phyloP scores from a whole-genome alignment of 352 stramenopile species.

The Globisporangium nunn region DNA sequence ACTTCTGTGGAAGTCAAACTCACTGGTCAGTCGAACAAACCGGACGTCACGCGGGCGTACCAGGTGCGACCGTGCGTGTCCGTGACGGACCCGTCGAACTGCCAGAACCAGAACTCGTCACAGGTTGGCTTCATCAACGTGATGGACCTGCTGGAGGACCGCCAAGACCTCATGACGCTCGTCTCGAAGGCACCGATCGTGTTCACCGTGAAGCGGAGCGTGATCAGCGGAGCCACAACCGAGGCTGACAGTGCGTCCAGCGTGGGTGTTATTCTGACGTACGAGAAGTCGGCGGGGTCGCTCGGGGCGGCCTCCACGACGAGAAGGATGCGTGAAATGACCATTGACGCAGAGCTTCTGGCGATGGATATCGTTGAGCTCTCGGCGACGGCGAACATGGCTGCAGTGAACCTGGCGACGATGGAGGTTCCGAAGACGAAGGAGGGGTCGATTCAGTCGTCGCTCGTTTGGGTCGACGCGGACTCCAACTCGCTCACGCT shows the following conservation, averaged over 20 bases:
- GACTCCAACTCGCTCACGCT: slow-evolving; percentile 58
- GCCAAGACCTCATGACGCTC: slow-evolving; percentile 38
- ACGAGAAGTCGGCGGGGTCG: slow-evolving; percentile 34
- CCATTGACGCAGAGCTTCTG: slow-evolving; percentile 20
- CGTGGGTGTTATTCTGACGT: slow-evolving; percentile 47
- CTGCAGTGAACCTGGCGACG: slow-evolving; percentile 44
- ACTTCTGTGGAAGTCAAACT: slow-evolving; percentile 48
- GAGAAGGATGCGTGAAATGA: slow-evolving; percentile 36
- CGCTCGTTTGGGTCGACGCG: slow-evolving; percentile 68
- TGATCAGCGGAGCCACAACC: slow-evolving; percentile 41
- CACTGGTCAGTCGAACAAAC: slow-evolving; percentile 14
- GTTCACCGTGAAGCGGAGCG: slow-evolving; percentile 52
- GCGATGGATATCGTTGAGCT: slow-evolving; percentile 12
- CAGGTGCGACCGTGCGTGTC: slow-evolving; percentile 41
- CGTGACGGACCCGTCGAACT: slow-evolving; percentile 42
- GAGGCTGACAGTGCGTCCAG: slow-evolving; percentile 21
- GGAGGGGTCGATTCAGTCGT: slow-evolving; percentile 49
- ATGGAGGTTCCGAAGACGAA: slow-evolving; percentile 44
- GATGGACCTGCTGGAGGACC: slow-evolving; percentile 49
- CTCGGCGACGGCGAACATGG: slow-evolving; percentile 21
- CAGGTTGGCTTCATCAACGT: slow-evolving; percentile 59
- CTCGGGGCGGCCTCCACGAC: slow-evolving; percentile 29
- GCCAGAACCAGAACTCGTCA: slow-evolving; percentile 24
- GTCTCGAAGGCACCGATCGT: slow-evolving; percentile 39
- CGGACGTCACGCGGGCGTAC: slow-evolving; percentile 12